Base-by-base conservation (phyloP, 2,329 filamentous ascomycete genomes). In the Cytospora mali region DNA sequence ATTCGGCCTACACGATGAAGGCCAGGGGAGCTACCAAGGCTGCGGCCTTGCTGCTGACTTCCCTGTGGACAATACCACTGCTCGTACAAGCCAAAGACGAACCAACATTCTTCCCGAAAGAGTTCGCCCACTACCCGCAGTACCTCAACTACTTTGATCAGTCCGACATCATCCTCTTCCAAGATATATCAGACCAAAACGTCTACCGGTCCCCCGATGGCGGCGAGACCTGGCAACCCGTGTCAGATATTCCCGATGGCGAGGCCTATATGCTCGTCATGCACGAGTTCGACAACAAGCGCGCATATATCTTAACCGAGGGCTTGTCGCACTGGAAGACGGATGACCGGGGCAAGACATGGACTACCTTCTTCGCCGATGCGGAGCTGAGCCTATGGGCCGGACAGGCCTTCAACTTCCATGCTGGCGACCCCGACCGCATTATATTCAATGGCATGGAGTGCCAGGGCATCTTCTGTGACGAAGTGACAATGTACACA, bases 131-230 rank as follows among this genome's bases (percentile, higher is more conserved):
- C 70, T 76, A 81, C 59, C 91, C 92, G 0, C 73, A 78, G 59
- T 87, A 88, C 73, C 79, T 97, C 68, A 90, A 90, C 77, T 99
- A 97, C 77, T 98, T 99, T 73, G 89, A 95, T 71, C 91, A 94
- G 74, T 93, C 91, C 68, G 89, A 97, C 74, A 85, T 90, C 57
- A 81, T 96, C 64, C 77, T 98, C 52, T 88, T 92, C 72, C 87
- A 89, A 70, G 90, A 96, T 73, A 72, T 79, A 55, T 75, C 81
- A 16, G 82, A 83, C 48, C 81, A 83, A 64, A 86, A 86, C 66
- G 81, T 96, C 57, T 93, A 88, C 75, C 88, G 91, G 64, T 96
- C 94, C 51, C 81, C 82, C 53, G 87, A 98, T 77, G 93, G 91
- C 46, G 96, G 95, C 68, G 84, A 84, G 69, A 84, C 80, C 52